Evolutionary conservation across 2,329 filamentous ascomycete genomes (phyloP), one percentile per base, ranked within the genome.

Genomic region (Trichoderma arundinaceum): DNA sequence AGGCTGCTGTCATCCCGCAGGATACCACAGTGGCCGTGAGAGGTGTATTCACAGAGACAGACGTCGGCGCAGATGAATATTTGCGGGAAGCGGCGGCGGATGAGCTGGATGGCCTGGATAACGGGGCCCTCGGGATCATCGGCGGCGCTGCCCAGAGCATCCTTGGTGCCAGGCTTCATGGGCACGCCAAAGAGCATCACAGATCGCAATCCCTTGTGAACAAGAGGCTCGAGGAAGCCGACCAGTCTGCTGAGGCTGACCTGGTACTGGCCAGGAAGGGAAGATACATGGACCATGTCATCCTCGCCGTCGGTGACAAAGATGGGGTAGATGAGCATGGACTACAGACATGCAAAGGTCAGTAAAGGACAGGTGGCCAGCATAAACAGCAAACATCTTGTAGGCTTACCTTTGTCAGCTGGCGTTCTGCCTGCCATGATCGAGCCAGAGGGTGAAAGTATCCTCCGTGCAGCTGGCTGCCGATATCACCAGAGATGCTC

Each of bases 41-140:
- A 95, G 0, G 95, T 99, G 81, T 99, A 99, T 80, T 99, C 95
- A 85, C 95, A 99, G 7, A 99, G 89, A 76, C 95, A 98, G 66
- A 99, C 95, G 76, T 99, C 95, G 67, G 90, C 88, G 71, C 90
- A 89, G 72, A 99, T 92, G 81, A 96, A 98, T 67, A 99, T 86
- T 68, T 92, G 88, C 2, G 95, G 95, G 79, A 97, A 98, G 44
- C 88, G 85, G 70, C 91, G 87, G 71, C 92, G 90, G 65, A 99
- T 84, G 35, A 97, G 85, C 58, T 90, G 90, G 74, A 98, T 97
- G 54, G 88, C 86, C 73, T 88, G 88, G 72, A 98, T 96, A 59
- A 98, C 95, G 17, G 95, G 95, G 43, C 95, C 95, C 69, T 92
- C 85, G 41, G 94, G 94, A 76, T 98, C 94, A 77, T 98, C 95